Conservation (phyloP, 177 flowering plant genomes). For the Vitis hybrid region DNA sequence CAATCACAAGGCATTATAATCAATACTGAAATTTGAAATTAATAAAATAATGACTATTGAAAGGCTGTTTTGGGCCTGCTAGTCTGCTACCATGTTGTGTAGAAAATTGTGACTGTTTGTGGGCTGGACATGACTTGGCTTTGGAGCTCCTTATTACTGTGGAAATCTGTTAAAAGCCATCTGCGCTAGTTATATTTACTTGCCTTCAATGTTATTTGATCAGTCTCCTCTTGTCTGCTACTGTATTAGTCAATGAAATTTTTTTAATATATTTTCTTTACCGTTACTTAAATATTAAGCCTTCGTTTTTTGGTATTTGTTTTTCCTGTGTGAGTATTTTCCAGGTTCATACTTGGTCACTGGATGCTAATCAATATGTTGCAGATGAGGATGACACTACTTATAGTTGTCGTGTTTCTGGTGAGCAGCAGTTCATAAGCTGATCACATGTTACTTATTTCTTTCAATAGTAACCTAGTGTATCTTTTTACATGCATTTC, state of each 20-base stretch:
- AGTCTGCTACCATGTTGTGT: background rate
- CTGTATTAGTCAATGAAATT: background rate
- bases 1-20: background rate
- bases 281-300: background rate
- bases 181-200: no score
- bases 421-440: conserved; percentile 38
- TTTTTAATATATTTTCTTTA: background rate
- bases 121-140: background rate
- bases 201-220: background rate
- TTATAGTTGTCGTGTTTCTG: conserved; percentile 88
- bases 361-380: conserved; percentile 88
- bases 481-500: background rate
- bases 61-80: background rate
- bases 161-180: no score
- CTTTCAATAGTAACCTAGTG: background rate
- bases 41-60: background rate
- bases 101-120: background rate
- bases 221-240: background rate
- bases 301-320: background rate
- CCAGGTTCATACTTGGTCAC: conserved; percentile 78
- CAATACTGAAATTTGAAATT: background rate
- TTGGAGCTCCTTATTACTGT: no score
- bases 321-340: conserved; percentile 1
- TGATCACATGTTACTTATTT: background rate
- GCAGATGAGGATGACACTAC: conserved; percentile 93